Evolutionary conservation across 1,284 basidiomycete species (phyloP), one percentile per base, ranked within the genome.

Genomic region (Mycocalia duriaeana): DNA sequence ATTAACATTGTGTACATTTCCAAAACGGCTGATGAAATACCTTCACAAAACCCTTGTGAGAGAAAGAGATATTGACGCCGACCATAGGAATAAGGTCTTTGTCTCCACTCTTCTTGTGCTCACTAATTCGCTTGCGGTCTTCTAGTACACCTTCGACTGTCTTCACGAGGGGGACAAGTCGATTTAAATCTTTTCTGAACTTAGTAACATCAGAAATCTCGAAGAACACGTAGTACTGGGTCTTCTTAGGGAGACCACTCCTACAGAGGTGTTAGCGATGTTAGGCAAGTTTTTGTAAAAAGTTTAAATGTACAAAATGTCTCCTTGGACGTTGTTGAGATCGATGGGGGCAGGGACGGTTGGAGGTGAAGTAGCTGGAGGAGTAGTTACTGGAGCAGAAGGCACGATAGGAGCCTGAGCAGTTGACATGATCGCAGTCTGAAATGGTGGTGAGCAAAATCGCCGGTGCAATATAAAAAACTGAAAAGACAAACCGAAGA

Each of bases 271-370:
- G 5, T 24, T 20, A 44, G 4, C 42, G 40, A 5, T 14, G 25
- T 49, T 7, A 9, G 4, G 11, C 22, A 23, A 23, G 22, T 24
- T 11, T 19, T 34, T n/a, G 19, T 26, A 34, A 5, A 46, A 14
- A 11, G 14, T 19, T 3, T 18, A 20, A 20, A 42, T 5, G 49
- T 53, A 74, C 75, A 76, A 56, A 46, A 76, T 72, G 51, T 76
- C 75, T 26, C 73, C 73, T 57, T 76, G 74, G 53, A 76, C 69
- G 52, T 76, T 72, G 45, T 60, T 59, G 35, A 71, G 65, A 50
- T 75, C 56, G 43, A 70, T 58, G 13, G 44, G 18, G 8, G 28
- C 34, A 22, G 25, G 31, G 7, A 23, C n/a, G 20, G 45, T 13
- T 14, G 50, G 28, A 25, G 47, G 31, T n/a, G 24, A 11, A 20